Percentiles rank a stretch among this genome's conserved stretches.
phyloP scores from a whole-genome alignment of 257 asterid genomes.

The Nicotiana otophora region DNA sequence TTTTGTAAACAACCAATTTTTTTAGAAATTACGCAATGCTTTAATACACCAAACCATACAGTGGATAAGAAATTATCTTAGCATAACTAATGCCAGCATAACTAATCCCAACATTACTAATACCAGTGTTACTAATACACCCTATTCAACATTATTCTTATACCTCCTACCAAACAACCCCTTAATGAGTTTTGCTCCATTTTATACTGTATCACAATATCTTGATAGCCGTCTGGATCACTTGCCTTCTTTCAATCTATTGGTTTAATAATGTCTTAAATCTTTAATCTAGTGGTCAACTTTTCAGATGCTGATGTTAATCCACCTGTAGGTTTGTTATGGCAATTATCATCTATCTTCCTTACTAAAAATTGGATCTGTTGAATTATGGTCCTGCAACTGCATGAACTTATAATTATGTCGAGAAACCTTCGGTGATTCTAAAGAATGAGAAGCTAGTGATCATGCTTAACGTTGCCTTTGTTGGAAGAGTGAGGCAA shows the following conservation, averaged over 20 bases:
- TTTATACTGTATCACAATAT: neutral
- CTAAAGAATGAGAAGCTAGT: constrained; percentile 7
- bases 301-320: neutral
- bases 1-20: too few species aligned
- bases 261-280: neutral
- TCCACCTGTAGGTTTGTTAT: neutral
- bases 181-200: neutral
- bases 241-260: neutral
- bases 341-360: neutral
- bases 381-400: neutral
- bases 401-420: neutral
- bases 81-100: too few species aligned
- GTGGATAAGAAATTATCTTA: too few species aligned
- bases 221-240: neutral
- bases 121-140: too few species aligned
- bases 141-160: too few species aligned
- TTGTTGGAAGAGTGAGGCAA: neutral
- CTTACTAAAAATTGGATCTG: neutral
- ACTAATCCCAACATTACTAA: too few species aligned
- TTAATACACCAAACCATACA: too few species aligned
- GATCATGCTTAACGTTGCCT: neutral
- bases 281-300: neutral
- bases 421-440: neutral
- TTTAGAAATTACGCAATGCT: too few species aligned
- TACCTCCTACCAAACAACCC: too few species aligned